Percentiles rank a stretch among this genome's conserved stretches.
Evolutionary conservation across 805 yeast species (phyloP).

Genomic region (Pichia cabralensis): DNA sequence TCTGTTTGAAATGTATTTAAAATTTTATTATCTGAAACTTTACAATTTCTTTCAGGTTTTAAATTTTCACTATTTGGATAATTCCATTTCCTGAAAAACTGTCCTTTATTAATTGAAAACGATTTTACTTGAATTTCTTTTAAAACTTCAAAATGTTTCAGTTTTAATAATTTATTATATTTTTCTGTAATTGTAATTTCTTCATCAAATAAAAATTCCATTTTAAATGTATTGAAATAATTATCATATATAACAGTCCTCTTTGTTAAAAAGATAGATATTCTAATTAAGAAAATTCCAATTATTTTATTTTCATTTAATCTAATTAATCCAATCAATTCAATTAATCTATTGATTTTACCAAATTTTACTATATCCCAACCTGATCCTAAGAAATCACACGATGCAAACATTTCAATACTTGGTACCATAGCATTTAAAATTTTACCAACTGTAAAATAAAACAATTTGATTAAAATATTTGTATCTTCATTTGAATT

Average conservation of each 20-base stretch:
- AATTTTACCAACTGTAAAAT: constrained; percentile 1
- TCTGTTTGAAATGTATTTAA: neutral
- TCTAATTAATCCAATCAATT: constrained; percentile 1
- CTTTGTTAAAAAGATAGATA: constrained; percentile 1
- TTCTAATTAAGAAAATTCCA: constrained; percentile 6
- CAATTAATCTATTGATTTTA: neutral
- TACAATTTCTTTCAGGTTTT: neutral
- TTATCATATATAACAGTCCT: neutral
- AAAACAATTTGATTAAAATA: constrained; percentile 2
- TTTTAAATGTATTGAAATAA: neutral
- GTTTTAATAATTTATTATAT: neutral
- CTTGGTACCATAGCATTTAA: constrained; percentile 7
- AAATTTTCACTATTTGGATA: neutral
- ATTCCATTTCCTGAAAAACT: constrained; percentile 5
- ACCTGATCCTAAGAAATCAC: constrained; percentile 6
- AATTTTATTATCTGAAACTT: constrained; percentile 1
- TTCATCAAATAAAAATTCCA: constrained; percentile 3
- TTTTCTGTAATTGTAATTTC: constrained; percentile 1
- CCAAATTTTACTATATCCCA: neutral
- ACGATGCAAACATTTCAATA: constrained; percentile 4
- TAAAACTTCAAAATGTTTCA: constrained; percentile 1
- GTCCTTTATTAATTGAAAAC: constrained; percentile 5
- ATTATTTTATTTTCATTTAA: neutral
- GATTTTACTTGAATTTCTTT: constrained; percentile 1
- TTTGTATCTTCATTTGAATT: neutral